Evolutionary conservation across 176 grass and related monocot species (phyloP).

Genomic region (Alopecurus myosuroides): DNA sequence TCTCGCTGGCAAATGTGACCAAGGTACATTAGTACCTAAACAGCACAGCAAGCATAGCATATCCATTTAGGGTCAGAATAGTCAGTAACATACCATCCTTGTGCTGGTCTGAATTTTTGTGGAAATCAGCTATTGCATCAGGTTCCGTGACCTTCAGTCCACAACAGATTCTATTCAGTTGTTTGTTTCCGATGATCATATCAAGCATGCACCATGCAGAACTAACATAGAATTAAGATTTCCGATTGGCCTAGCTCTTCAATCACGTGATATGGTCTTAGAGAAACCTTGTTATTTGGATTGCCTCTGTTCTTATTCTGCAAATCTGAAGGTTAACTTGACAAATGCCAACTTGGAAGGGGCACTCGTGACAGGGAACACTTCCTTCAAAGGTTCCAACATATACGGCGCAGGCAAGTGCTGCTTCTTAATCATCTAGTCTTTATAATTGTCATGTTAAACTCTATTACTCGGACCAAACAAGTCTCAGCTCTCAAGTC

Average conservation of each 20-base stretch:
- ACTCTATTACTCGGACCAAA: not conserved
- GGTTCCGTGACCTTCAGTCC: not conserved
- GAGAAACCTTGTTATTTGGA: not conserved
- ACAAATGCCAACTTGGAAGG: slow-evolving; percentile 86
- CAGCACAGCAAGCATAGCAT: too few relatives aligned
- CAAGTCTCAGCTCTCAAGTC: not conserved
- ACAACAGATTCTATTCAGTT: too few relatives aligned
- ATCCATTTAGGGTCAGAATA: not conserved
- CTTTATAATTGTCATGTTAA: not conserved
- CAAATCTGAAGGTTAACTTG: slow-evolving; percentile 28
- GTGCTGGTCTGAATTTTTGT: not conserved
- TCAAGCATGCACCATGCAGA: too few relatives aligned
- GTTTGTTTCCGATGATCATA: too few relatives aligned
- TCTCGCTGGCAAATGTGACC: slow-evolving; percentile 68
- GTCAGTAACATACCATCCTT: not conserved
- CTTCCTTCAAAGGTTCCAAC: slow-evolving; percentile 62
- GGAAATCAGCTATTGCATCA: not conserved
- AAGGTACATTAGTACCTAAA: slow-evolving; percentile 43
- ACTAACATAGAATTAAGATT: too few relatives aligned
- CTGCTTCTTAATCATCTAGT: not conserved
- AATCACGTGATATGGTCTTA: not conserved
- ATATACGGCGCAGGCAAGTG: slow-evolving; percentile 71
- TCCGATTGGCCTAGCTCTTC: not conserved
- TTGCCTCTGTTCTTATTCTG: not conserved
- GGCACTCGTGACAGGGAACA: slow-evolving; percentile 77